Base-by-base conservation (phyloP, 2,329 filamentous ascomycete species). In the Sphaerulina vaccinii region DNA sequence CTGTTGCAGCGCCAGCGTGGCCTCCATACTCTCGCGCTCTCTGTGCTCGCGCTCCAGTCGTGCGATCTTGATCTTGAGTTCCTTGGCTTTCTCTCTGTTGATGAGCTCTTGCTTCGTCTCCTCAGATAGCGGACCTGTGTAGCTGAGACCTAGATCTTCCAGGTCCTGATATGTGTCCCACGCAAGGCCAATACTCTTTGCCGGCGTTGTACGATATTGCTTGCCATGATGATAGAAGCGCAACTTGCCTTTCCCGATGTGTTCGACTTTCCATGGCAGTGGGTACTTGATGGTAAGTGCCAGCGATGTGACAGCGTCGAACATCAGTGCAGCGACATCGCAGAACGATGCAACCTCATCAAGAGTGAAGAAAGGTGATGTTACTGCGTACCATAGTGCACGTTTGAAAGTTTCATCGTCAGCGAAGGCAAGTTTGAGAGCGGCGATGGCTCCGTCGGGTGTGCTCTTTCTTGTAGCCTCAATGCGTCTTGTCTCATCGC, bases 261-360 rank as follows among this genome's bases (percentile, higher is more conserved):
- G 71, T 59, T 77, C 68, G 23, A 75, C 75, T 49, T 70, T 74
- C 78, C 79, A 85, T 62, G 80, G 83, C 10, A 74, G 75, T 21
- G 82, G 83, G 51, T 78, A 76, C 53, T 73, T 75, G 45, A 85
- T 61, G 8, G 61, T 69, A n/a, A 83, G 70, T 16, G 71, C 67
- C 22, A 78, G 71, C 16, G 72, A 73, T 15, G 76, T 76, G n/a
- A 73, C 64, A 7, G 79, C 69, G 23, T 79, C 73, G 58, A 80
- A 85, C 13, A 86, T 65, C 51, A 82, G 67, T 32, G 71, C 70
- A 56, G 80, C 83, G 29, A 85, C 71, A 55, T 84, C 80, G 15
- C 80, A 70, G 24, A 85, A 72, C 33, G 80, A 76, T 5, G 74
- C 74, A 39, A 83, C 70, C 60, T 85, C 81, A 22, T 75, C 69